Evolutionary conservation across 495 filamentous ascomycete genomes (phyloP), one percentile per base, ranked within the genome.

Genomic region (Talaromyces adpressus): DNA sequence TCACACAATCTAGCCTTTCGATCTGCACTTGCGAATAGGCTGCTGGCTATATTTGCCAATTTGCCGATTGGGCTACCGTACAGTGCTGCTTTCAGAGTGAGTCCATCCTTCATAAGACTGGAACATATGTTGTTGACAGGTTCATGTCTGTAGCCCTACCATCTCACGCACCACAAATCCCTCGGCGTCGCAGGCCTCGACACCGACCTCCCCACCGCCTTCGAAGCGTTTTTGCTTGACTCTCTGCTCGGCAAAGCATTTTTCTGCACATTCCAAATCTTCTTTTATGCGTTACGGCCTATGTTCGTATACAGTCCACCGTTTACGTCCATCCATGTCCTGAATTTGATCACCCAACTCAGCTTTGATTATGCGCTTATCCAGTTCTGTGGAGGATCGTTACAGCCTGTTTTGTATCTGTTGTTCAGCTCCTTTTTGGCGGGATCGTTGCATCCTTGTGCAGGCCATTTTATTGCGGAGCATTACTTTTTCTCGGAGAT

Each of bases 251-350:
- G 95, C 68, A 99, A 99, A 74, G 90, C 95, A 65, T 98, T 99
- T 82, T 99, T 99, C 85, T 95, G 91, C 81, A 98, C 95, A 67
- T 98, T 97, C 80, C 95, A 99, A 77, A 97, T 99, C 73, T 81
- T 99, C 71, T 99, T 99, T 85, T 99, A 99, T 82, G 95, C 95
- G 71, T 71, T 99, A n/a, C 91, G 95, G 4, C 95, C 95, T 59
- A 95, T 97, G 89, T 88, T 93, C 78, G 84, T 99, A 67, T 95
- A 95, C 81, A 84, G 87, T 68, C 82, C 97, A 2, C 91, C 93
- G 25, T 84, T 98, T 72, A 98, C 95, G 58, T 82, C 79, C 70
- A 86, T 97, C 62, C 93, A 97, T 77, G 75, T 86, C 57, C 70
- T 91, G 68, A 99, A 99, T 78, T 78, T 98, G 14, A 66, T 78